Conservation (phyloP, 352 stramenopile species). For the Phytopythium oedochilum region DNA sequence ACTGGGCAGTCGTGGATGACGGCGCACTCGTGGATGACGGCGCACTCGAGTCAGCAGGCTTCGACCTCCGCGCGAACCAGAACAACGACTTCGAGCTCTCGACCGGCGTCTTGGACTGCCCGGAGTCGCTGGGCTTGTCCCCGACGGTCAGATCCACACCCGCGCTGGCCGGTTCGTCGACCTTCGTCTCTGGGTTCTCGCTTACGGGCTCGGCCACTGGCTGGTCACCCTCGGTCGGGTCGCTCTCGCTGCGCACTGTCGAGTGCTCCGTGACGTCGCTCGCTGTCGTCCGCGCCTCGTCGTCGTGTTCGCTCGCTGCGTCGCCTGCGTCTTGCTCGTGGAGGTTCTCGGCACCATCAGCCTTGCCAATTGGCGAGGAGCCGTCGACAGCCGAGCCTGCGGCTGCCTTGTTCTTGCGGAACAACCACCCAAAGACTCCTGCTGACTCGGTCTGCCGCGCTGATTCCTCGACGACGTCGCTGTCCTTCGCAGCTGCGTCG, state of each 20-base stretch:
- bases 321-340: background rate
- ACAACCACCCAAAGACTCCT: background rate
- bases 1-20: background rate
- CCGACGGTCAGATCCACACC: background rate
- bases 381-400: background rate
- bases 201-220: background rate
- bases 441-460: background rate
- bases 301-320: background rate
- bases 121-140: background rate
- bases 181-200: background rate
- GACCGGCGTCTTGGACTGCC: conserved; percentile 2
- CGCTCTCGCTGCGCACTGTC: background rate
- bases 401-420: background rate
- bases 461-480: background rate
- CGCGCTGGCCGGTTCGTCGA: background rate
- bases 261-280: conserved; percentile 1
- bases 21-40: background rate
- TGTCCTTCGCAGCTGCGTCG: background rate
- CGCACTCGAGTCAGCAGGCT: background rate
- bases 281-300: background rate
- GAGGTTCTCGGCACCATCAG: background rate
- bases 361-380: background rate
- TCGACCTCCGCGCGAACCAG: conserved; percentile 30
- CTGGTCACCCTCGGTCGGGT: background rate
- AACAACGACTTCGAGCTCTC: conserved; percentile 19